Conservation (phyloP, 2,329 filamentous ascomycete species). For the Claviceps fusiformis region DNA sequence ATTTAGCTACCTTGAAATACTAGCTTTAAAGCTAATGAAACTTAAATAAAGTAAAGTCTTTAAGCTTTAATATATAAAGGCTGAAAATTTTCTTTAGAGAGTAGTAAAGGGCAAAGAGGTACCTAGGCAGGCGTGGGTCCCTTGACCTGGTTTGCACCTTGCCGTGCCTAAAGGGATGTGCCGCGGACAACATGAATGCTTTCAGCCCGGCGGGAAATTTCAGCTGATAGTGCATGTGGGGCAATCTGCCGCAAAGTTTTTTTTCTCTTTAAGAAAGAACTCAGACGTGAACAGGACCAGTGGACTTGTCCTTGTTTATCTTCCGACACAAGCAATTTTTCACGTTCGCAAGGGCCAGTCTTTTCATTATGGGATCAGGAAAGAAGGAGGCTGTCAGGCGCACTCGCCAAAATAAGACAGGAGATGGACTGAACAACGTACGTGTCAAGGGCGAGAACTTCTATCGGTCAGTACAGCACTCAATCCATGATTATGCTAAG, state of each 20-base stretch:
- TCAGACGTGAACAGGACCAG: background rate
- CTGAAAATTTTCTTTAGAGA: too few relatives aligned
- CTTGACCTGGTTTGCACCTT: too few relatives aligned
- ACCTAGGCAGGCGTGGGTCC: too few relatives aligned
- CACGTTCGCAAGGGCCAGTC: background rate
- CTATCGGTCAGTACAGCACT: slow-evolving; percentile 50
- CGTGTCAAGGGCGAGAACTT: slow-evolving; percentile 96
- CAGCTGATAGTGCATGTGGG: background rate
- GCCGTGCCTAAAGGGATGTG: too few relatives aligned
- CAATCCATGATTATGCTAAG: slow-evolving; percentile 1
- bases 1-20: too few relatives aligned
- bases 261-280: background rate
- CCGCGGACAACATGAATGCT: too few relatives aligned
- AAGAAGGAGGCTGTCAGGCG: slow-evolving; percentile 85
- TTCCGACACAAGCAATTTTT: background rate
- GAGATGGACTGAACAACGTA: slow-evolving; percentile 84
- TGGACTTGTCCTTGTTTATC: background rate
- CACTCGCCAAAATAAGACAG: slow-evolving; percentile 70
- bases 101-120: too few relatives aligned
- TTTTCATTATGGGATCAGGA: slow-evolving; percentile 58
- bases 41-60: too few relatives aligned
- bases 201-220: too few relatives aligned
- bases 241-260: background rate
- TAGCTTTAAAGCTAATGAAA: too few relatives aligned
- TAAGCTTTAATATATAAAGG: too few relatives aligned